Base-by-base conservation (phyloP, 2,329 filamentous ascomycete species). In the Colletotrichum sp. region DNA sequence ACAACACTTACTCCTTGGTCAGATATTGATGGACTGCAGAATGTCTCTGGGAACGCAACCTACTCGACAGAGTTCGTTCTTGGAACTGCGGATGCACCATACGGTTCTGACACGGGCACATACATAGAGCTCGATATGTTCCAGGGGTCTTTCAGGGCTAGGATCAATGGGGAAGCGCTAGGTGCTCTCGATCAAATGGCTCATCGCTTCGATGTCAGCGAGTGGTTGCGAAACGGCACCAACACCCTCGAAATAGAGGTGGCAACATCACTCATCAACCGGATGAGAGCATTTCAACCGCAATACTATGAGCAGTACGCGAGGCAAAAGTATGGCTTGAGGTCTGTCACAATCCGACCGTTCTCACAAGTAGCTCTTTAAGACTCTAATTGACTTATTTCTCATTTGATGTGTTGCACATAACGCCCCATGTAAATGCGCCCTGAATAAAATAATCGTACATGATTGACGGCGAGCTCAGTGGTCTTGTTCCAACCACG, bases 391-490 rank as follows among this genome's bases (percentile, higher is more conserved):
- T 21, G 3, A 21, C 1, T 49, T 8, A 49, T 4, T 13, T 49
- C n/a, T 21, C n/a, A 21, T 21, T 44, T 6, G 1, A 21, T 21
- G 18, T 49, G 2, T 21, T 49, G 10, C n/a, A 21, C 3, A 24
- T 28, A 59, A 59, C 26, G 26, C 21, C 55, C 55, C 55, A 18
- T 59, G 55, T 9, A 28, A 24, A 59, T 26, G 26, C 55, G 8
- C 21, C 21, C n/a, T 16, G 1, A 1, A 26, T 0, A 2, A 8
- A 63, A 24, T 63, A 24, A 2, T 21, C 16, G 10, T 52, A 21
- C 18, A 67, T 15, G 5, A 18, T 18, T 21, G 24, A 36, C 68
- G 39, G 72, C 69, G 72, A 75, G 72, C 72, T 75, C 72, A 75
- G 69, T 63, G 69, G 5, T 32, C 5, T 24, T 34, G 1, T n/a